Base-by-base conservation (phyloP, 2,329 filamentous ascomycete genomes). In the Colletotrichum sp. region DNA sequence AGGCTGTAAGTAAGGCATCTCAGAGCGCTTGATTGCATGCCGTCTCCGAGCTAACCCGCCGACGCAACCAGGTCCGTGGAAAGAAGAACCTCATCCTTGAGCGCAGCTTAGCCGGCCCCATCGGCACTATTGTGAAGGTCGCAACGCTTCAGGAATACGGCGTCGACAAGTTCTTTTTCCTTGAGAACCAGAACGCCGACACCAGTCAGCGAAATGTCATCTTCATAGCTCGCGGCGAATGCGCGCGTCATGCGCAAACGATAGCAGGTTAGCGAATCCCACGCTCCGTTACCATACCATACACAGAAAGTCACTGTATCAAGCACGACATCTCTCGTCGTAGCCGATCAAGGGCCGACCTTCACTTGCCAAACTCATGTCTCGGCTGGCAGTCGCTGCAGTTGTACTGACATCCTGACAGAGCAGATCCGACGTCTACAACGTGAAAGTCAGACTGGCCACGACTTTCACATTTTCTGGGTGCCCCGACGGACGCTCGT, bases 21-120 rank as follows among this genome's bases (percentile, higher is more conserved):
- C 34, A 34, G 61, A 16, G 15, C 28, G 32, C 30, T 36, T 63
- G 55, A 26, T 57, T 55, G 24, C 36, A 64, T 21, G 13, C n/a
- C 59, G 55, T 30, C 61, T 75, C 48, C 43, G 55, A 66, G 69
- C 66, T 77, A 52, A 77, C 52, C 28, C 26, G 60, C 34, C 36
- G 39, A 39, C 24, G 63, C 34, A 61, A 52, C 15, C 82, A 99
- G 97, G 95, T 99, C 79, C 95, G 96, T 83, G 98, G 98, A 80
- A 99, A 99, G 92, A 99, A 99, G 90, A 99, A 98, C 82, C 89
- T 99, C 77, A 94, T 99, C 68, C 94, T 99, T 82, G 96, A 99
- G 84, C 95, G 94, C 85, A 93, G 93, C 80, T 90, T 99, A 80
- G 96, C 96, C 79, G 97, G 96, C 28, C 95, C 96, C 34, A 91